Evolutionary conservation across 331 rosid species (phyloP).

Genomic region (Rhamnella rubrinervis): DNA sequence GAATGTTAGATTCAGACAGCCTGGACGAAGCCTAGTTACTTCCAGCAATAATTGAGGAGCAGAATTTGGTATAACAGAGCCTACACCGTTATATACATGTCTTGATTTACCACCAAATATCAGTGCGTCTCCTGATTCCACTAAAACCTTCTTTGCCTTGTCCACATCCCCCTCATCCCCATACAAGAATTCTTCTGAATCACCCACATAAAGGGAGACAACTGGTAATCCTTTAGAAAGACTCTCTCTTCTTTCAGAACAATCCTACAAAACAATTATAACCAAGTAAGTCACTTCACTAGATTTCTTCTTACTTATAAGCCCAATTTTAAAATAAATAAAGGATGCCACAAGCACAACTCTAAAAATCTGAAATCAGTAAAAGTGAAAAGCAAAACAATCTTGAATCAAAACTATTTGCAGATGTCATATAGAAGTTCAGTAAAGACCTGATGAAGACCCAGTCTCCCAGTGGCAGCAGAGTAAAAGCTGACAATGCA

Average conservation of each 20-base stretch:
- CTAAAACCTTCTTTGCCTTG: slow-evolving; percentile 34
- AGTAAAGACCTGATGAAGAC: too few relatives aligned
- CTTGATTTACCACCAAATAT: slow-evolving; percentile 72
- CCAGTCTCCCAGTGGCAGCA: too few relatives aligned
- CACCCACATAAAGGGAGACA: slow-evolving; percentile 63
- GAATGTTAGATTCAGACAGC: slow-evolving; percentile 74
- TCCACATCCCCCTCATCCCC: slow-evolving; percentile 55
- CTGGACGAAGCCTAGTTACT: slow-evolving; percentile 45
- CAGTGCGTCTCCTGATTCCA: slow-evolving; percentile 70
- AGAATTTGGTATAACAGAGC: slow-evolving; percentile 49
- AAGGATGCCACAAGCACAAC: too few relatives aligned
- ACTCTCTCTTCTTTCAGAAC: slow-evolving; percentile 65
- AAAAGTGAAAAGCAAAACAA: too few relatives aligned
- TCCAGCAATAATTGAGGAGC: slow-evolving; percentile 46
- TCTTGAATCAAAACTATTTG: too few relatives aligned
- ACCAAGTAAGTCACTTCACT: too few relatives aligned
- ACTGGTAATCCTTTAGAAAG: slow-evolving; percentile 55
- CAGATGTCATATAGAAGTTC: too few relatives aligned
- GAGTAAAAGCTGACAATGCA: too few relatives aligned
- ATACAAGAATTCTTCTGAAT: slow-evolving; percentile 70
- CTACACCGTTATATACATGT: slow-evolving; percentile 68
- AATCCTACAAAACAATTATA: slow-evolving; percentile 31
- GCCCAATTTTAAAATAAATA: too few relatives aligned
- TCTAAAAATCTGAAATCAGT: too few relatives aligned
- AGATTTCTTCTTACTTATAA: too few relatives aligned